Percentiles rank a stretch among this genome's conserved stretches.
phyloP scores from a whole-genome alignment of 345 rosid species.

The Salix udensis region DNA sequence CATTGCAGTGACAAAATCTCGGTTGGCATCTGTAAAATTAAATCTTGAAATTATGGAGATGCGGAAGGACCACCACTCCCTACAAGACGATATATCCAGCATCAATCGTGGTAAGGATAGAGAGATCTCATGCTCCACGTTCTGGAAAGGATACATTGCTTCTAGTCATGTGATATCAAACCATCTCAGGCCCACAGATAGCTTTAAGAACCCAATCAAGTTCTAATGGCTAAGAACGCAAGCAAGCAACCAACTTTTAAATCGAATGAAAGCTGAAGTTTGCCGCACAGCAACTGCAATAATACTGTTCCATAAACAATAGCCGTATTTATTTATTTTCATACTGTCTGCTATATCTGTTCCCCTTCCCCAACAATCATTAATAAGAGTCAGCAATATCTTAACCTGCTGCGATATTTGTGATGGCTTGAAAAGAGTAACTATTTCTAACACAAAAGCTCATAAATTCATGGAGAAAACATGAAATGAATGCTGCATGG shows the following conservation, averaged over 20 bases:
- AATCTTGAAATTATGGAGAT: slow-evolving; percentile 21
- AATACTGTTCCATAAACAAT: not conserved
- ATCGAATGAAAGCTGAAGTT: not conserved
- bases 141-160: slow-evolving; percentile 39
- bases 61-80: slow-evolving; percentile 38
- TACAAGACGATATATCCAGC: slow-evolving; percentile 20
- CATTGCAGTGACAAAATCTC: slow-evolving; percentile 13
- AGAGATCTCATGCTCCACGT: slow-evolving; percentile 35
- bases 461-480: not conserved
- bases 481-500: not conserved
- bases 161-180: slow-evolving; percentile 37
- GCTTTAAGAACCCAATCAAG: slow-evolving; percentile 19
- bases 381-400: not conserved
- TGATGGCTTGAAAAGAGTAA: too few species aligned
- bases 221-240: slow-evolving; percentile 31
- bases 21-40: slow-evolving; percentile 29
- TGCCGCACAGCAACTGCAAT: not conserved
- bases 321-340: too few species aligned
- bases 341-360: not conserved
- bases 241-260: slow-evolving; percentile 19
- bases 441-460: not conserved
- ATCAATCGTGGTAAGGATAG: slow-evolving; percentile 24
- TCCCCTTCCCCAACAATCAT: not conserved
- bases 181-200: slow-evolving; percentile 41
- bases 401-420: not conserved